Evolutionary conservation across 176 grass and related monocot species (phyloP), one percentile per base, ranked within the genome.

Genomic region (Hyparrhenia diplandra): DNA sequence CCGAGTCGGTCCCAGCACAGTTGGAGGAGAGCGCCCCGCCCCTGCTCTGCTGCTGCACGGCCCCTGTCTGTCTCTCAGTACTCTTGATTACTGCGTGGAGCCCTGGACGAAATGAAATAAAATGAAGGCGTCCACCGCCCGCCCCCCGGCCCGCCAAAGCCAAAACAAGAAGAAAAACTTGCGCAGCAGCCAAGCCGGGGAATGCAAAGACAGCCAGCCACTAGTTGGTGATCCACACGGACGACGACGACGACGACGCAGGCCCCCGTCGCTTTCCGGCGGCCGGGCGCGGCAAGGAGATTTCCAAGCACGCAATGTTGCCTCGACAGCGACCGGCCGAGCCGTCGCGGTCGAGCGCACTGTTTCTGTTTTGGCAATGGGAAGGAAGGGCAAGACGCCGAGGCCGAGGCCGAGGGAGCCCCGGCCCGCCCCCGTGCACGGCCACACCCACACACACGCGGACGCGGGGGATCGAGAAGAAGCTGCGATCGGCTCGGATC

Each of bases 281-380:
- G 45, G 31, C 24, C 49, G 60, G 23, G 34, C 31, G 30, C 25
- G 13, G n/a, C 55, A n/a, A 32, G 58, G 69, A 42, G 62, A 20
- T 45, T 67, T 74, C 69, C 77, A 27, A 21, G 84, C 84, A 12
- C 23, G 40, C 77, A 16, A 69, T 30, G 85, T n/a, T 30, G 69
- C 35, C 20, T 36, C 65, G 74, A 78, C 8, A 47, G 80, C 57
- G 80, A 83, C 73, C 47, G 1, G 21, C 64, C 9, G 28, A 21
- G 36, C 61, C 71, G 62, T 81, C 62, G 28, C 62, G 0, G 2
- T 76, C 63, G 29, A 37, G 16, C 71, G 34, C 58, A 18, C 74
- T 78, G 58, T 28, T 65, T 6, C 45, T 47, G 45, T 47, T 47
- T 47, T 42, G n/a, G n/a, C n/a, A n/a, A n/a, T n/a, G n/a, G n/a